Percentiles rank a stretch among this genome's conserved stretches.
Evolutionary conservation across 108 stramenopile genomes (phyloP).

Genomic region (Stephanodiscus minutulus): DNA sequence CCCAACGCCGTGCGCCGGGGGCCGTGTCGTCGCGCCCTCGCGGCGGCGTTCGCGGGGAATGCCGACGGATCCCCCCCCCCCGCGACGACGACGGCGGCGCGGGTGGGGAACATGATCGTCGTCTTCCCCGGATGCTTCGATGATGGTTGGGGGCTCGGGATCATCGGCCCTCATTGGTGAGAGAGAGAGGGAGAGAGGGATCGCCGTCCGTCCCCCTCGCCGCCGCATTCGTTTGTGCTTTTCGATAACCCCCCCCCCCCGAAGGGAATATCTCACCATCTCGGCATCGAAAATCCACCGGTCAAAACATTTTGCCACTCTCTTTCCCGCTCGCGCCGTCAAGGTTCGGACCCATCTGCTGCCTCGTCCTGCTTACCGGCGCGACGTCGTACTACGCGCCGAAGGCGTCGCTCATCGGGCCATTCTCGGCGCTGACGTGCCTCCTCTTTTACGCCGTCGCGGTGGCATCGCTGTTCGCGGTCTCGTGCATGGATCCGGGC

Average conservation of each 20-base stretch:
- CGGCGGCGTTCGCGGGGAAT: slow-evolving; percentile 4
- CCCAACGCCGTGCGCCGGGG: slow-evolving; percentile 2
- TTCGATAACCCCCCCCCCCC: too few species aligned
- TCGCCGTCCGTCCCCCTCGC: too few species aligned
- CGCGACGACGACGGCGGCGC: slow-evolving; percentile 4
- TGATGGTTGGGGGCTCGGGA: slow-evolving; percentile 61
- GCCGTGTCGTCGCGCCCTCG: neutral
- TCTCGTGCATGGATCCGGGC: slow-evolving; percentile 72
- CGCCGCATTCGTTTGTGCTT: too few species aligned
- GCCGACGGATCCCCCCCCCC: neutral
- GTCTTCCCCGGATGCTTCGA: slow-evolving; percentile 56
- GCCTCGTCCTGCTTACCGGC: slow-evolving; percentile 45
- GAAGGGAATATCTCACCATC: too few species aligned
- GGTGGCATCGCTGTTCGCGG: slow-evolving; percentile 46
- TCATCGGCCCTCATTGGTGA: slow-evolving; percentile 73
- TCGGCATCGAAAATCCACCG: neutral
- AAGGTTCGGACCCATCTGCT: slow-evolving; percentile 69
- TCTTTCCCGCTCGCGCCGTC: too few species aligned
- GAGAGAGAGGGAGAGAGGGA: too few species aligned
- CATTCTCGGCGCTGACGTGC: slow-evolving; percentile 52
- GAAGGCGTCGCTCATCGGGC: slow-evolving; percentile 39
- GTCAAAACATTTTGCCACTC: too few species aligned
- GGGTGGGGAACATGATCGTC: slow-evolving; percentile 62
- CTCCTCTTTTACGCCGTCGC: slow-evolving; percentile 49
- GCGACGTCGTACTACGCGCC: slow-evolving; percentile 57